These are phyloP conservation scores for Podospora anserina DNA, from an alignment of 495 filamentous ascomycete species.

Conservation along the genomic window DNA sequence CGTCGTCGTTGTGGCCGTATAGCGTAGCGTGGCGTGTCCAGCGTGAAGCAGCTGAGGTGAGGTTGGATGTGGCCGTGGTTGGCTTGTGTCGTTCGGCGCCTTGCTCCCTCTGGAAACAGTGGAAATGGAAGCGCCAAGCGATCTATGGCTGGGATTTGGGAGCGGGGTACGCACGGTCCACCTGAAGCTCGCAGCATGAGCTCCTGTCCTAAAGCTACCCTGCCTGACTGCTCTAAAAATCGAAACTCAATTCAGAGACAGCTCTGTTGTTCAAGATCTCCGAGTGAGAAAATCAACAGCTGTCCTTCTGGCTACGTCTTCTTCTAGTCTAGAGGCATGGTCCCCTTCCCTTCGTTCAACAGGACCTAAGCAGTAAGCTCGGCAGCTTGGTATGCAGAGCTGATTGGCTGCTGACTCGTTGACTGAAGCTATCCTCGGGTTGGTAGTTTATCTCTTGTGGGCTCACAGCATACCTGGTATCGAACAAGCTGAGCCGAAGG, in stretches of 20 bases:
- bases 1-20: neutral
- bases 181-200: neutral
- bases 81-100: neutral
- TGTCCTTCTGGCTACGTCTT: neutral
- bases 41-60: neutral
- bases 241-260: neutral
- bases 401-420: slow-evolving; percentile 8
- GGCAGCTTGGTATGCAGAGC: slow-evolving; percentile 13
- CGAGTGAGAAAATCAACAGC: neutral
- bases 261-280: neutral
- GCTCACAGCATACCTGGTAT: too few species aligned
- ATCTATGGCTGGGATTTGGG: neutral
- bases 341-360: neutral
- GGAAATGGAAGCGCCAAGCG: neutral
- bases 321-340: neutral
- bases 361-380: neutral
- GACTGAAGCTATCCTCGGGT: slow-evolving; percentile 12
- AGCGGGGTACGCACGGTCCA: slow-evolving; percentile 2
- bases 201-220: too few species aligned
- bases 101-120: neutral
- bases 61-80: neutral
- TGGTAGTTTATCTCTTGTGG: neutral
- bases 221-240: neutral
- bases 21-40: neutral
- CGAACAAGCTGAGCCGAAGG: too few species aligned